Conservation (phyloP, 176 grass and related monocot species). For the Poa pratensis region DNA sequence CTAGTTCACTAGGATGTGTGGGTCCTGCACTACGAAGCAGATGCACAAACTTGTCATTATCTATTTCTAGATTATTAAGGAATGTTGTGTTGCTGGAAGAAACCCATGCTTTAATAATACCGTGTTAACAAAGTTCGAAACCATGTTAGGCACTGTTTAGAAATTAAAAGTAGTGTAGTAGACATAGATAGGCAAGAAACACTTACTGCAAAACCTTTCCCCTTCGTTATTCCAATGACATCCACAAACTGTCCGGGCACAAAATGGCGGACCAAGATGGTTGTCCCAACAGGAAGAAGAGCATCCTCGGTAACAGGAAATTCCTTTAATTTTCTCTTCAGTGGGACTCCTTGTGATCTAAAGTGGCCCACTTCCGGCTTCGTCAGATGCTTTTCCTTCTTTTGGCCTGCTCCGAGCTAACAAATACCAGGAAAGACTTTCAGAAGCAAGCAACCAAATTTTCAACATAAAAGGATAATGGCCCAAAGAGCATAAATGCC, state of each 20-base stretch:
- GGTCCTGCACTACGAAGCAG: not conserved
- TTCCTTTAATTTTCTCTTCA: slow-evolving; percentile 95
- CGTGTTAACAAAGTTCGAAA: not conserved
- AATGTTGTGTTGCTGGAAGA: not conserved
- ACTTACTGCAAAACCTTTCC: slow-evolving; percentile 95
- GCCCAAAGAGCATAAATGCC: slow-evolving; percentile 17
- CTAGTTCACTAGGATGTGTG: slow-evolving; percentile 1
- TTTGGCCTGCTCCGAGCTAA: slow-evolving; percentile 94
- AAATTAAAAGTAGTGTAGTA: slow-evolving; percentile 4
- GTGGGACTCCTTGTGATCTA: slow-evolving; percentile 76
- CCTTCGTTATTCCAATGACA: slow-evolving; percentile 81
- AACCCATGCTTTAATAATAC: not conserved
- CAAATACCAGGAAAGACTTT: slow-evolving; percentile 38
- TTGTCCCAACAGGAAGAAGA: slow-evolving; percentile 89
- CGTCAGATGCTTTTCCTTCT: slow-evolving; percentile 99
- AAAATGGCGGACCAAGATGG: slow-evolving; percentile 91
- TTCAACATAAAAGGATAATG: slow-evolving; percentile 21
- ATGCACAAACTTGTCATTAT: not conserved
- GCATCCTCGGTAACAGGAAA: slow-evolving; percentile 95
- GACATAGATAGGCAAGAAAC: slow-evolving; percentile 20
- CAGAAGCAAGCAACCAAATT: slow-evolving; percentile 25
- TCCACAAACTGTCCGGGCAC: slow-evolving; percentile 94
- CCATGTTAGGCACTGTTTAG: not conserved
- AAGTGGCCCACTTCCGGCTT: slow-evolving; percentile 93
- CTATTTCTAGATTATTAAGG: slow-evolving; percentile 25